These are phyloP conservation scores for Phaffomyces opuntiae DNA, from an alignment of 805 yeast species.

Conservation along the genomic window DNA sequence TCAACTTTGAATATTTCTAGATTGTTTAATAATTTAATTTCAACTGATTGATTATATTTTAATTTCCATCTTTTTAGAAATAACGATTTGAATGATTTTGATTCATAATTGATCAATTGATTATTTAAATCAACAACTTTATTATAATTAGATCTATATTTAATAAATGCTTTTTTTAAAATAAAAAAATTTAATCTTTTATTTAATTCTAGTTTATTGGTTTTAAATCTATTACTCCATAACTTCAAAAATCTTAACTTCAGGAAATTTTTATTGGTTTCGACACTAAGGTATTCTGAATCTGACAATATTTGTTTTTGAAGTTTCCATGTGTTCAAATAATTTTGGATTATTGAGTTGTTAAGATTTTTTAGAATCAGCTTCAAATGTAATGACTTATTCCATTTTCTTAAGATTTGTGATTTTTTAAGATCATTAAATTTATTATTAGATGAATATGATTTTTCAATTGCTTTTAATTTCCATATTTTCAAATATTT, in stretches of 20 bases:
- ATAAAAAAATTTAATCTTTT: slow-evolving; percentile 5
- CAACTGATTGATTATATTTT: not conserved
- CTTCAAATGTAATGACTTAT: not conserved
- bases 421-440: not conserved
- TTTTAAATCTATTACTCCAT: slow-evolving; percentile 9
- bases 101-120: not conserved
- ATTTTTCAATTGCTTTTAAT: not conserved
- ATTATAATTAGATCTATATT: slow-evolving; percentile 1
- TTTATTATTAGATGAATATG: not conserved
- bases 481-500: slow-evolving; percentile 10
- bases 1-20: slow-evolving; percentile 1
- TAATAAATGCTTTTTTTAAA: slow-evolving; percentile 6
- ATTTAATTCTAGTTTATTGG: not conserved
- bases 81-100: not conserved
- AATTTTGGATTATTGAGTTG: not conserved
- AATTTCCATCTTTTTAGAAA: slow-evolving; percentile 1
- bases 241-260: slow-evolving; percentile 15
- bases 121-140: not conserved
- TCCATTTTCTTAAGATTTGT: slow-evolving; percentile 1
- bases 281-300: slow-evolving; percentile 7
- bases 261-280: slow-evolving; percentile 13
- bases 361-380: not conserved
- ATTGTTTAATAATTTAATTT: slow-evolving; percentile 1
- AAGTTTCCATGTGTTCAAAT: slow-evolving; percentile 8
- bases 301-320: slow-evolving; percentile 3